These are phyloP conservation scores for Neurospora cerealis DNA, from an alignment of 495 filamentous ascomycete genomes.

Conservation along the genomic window DNA sequence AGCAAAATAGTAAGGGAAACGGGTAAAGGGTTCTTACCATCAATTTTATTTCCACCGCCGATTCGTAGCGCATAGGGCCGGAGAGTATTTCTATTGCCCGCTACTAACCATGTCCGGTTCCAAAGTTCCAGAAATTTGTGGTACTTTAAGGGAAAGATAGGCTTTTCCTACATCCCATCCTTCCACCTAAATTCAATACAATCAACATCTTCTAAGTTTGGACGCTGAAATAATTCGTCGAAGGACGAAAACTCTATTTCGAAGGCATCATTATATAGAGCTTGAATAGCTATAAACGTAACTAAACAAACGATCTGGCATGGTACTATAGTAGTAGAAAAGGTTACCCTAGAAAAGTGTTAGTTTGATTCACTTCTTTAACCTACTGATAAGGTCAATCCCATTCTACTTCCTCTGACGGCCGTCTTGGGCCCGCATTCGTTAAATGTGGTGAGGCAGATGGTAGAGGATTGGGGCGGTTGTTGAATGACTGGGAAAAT, in stretches of 20 bases:
- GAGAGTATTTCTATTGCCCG: neutral
- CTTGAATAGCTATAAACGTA: neutral
- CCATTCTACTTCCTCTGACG: too few relatives aligned
- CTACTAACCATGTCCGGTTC: neutral
- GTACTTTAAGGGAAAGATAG: neutral
- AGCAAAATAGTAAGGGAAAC: neutral
- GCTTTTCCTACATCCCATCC: too few relatives aligned
- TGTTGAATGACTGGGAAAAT: too few relatives aligned
- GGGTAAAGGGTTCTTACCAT: neutral
- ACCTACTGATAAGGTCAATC: too few relatives aligned
- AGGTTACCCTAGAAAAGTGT: neutral
- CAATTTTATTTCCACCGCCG: neutral
- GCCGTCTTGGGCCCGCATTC: too few relatives aligned
- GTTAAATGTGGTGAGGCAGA: too few relatives aligned
- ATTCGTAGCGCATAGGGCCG: neutral
- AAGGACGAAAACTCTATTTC: neutral
- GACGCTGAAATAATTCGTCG: neutral
- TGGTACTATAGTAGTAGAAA: neutral
- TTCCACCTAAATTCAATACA: neutral
- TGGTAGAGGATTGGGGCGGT: too few relatives aligned
- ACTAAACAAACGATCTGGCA: neutral
- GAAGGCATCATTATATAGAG: neutral
- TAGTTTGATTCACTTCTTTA: too few relatives aligned
- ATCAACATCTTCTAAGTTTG: neutral
- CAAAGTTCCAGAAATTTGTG: neutral